These are phyloP conservation scores for Stagonosporopsis cucurbitacearum DNA, from an alignment of 2,329 filamentous ascomycete species.

Conservation along the genomic window DNA sequence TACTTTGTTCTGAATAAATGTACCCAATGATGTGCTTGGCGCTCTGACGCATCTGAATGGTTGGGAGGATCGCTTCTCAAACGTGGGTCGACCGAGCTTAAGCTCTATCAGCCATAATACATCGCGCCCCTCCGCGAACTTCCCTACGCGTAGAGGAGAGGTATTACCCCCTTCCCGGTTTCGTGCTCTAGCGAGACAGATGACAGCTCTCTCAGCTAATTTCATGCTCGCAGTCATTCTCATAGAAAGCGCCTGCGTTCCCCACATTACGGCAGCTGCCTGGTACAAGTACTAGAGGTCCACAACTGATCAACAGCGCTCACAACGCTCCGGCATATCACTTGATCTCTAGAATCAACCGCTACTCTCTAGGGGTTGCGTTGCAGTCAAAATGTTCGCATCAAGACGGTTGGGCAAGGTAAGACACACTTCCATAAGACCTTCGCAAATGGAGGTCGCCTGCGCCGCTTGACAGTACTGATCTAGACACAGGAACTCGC, in stretches of 20 bases:
- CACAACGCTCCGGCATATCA: background rate
- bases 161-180: background rate
- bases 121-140: background rate
- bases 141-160: background rate
- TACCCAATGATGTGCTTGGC: background rate
- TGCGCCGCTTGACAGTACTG: background rate
- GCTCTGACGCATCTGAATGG: conserved; percentile 2
- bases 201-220: background rate
- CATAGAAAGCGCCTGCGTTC: conserved; percentile 10
- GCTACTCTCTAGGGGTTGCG: background rate
- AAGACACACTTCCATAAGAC: conserved; percentile 11
- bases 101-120: conserved; percentile 8
- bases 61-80: conserved; percentile 1
- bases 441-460: background rate
- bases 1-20: background rate
- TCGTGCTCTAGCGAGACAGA: background rate
- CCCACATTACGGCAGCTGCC: conserved; percentile 13
- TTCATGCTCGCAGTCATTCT: background rate
- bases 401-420: conserved; percentile 58
- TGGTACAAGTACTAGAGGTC: background rate
- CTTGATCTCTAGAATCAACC: background rate
- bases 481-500: conserved; percentile 22
- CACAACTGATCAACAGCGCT: background rate
- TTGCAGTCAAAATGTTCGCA: conserved; percentile 55
- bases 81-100: conserved; percentile 10